phyloP scores from a whole-genome alignment of 352 stramenopile genomes.

The Pythium scleroteichum region DNA sequence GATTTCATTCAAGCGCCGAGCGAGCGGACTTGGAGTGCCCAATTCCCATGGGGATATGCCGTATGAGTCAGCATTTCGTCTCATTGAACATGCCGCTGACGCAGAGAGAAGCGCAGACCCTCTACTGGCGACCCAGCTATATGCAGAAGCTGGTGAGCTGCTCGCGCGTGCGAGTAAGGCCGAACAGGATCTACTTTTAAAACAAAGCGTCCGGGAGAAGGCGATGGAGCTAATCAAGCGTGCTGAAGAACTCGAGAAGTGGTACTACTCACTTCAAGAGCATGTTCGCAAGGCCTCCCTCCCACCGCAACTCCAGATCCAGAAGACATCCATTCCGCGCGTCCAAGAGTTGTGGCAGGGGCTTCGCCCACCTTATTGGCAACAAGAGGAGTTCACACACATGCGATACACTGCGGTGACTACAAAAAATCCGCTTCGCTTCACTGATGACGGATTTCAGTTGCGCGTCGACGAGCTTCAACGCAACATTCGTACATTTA shows the following conservation, averaged over 20 bases:
- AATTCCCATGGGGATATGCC: conserved; percentile 30
- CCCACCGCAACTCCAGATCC: conserved; percentile 40
- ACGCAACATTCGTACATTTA: conserved; percentile 44
- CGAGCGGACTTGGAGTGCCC: conserved; percentile 1
- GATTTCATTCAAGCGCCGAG: conserved; percentile 11
- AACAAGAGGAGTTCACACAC: conserved; percentile 40
- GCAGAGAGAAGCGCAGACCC: conserved; percentile 37
- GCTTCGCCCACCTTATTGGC: conserved; percentile 29
- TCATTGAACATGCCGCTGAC: conserved; percentile 50
- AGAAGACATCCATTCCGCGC: conserved; percentile 43
- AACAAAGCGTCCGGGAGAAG: conserved; percentile 47
- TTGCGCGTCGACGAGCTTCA: conserved; percentile 37
- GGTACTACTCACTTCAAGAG: conserved; percentile 48
- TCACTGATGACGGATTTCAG: conserved; percentile 42
- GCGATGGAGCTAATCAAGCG: conserved; percentile 47
- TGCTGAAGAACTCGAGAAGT: conserved; percentile 45
- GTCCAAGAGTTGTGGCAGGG: conserved; percentile 42
- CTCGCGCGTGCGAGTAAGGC: conserved; percentile 34
- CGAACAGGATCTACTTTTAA: conserved; percentile 41
- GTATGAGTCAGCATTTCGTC: conserved; percentile 47
- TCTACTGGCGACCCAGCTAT: conserved; percentile 42
- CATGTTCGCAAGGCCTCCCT: conserved; percentile 34
- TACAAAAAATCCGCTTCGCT: conserved; percentile 45
- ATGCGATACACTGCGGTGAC: conserved; percentile 55
- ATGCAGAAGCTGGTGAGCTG: conserved; percentile 38